Evolutionary conservation across 768 basidiomycete genomes (phyloP).

Genomic region (Mycena pura): DNA sequence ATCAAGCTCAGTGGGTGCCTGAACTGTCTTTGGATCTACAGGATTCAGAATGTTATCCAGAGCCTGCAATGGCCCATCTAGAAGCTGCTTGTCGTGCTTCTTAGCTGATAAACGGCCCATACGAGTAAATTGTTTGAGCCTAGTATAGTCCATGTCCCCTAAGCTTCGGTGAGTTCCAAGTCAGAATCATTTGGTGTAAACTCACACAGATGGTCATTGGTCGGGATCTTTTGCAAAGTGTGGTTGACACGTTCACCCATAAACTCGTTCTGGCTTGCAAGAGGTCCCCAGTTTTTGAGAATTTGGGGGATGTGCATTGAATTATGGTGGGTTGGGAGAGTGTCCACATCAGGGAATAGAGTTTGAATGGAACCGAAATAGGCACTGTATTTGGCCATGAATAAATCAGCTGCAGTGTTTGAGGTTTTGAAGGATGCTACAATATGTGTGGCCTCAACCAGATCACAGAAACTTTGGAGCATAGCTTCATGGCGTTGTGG

Average conservation of each 20-base stretch:
- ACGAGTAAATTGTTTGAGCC: conserved; percentile 13
- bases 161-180: background rate
- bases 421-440: conserved; percentile 17
- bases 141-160: conserved; percentile 22
- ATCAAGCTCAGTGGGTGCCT: background rate
- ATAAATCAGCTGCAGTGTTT: conserved; percentile 14
- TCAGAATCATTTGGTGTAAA: background rate
- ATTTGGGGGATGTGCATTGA: conserved; percentile 18
- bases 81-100: background rate
- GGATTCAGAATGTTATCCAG: background rate
- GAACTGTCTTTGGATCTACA: background rate
- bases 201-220: conserved; percentile 17
- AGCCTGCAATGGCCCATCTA: background rate
- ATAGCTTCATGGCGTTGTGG: background rate
- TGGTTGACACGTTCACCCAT: conserved; percentile 21
- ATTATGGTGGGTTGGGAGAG: conserved; percentile 22
- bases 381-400: background rate
- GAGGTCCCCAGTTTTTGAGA: conserved; percentile 25
- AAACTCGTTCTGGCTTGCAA: conserved; percentile 14
- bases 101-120: background rate
- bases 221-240: conserved; percentile 13
- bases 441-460: conserved; percentile 22
- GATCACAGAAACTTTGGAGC: conserved; percentile 15
- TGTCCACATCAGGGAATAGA: background rate
- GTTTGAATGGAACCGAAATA: conserved; percentile 5